Percentiles rank a stretch among this genome's conserved stretches.
Conservation (phyloP, 2,329 filamentous ascomycete genomes). For the Trichothecium roseum region DNA sequence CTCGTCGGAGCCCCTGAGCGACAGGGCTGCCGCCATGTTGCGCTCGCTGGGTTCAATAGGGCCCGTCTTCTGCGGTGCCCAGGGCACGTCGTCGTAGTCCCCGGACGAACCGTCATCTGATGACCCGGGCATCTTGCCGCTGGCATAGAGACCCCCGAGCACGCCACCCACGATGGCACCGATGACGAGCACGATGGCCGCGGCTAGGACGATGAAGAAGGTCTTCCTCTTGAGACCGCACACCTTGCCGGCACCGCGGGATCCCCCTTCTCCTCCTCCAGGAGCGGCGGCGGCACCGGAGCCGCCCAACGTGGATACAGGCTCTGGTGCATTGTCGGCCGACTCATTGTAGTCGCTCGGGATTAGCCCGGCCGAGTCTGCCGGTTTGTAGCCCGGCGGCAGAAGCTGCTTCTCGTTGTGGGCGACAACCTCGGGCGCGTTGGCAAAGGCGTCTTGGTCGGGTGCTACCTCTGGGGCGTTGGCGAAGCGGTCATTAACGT, state of each 20-base stretch:
- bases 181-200: constrained; percentile 8
- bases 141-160: constrained; percentile 7
- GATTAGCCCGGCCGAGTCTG: constrained; percentile 7
- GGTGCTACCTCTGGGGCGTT: constrained; percentile 5
- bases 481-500: not conserved
- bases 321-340: constrained; percentile 3
- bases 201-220: constrained; percentile 9
- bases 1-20: constrained; percentile 1
- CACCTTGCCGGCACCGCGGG: not conserved
- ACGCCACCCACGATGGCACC: constrained; percentile 10
- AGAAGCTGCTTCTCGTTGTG: no score
- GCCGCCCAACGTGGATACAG: not conserved
- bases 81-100: not conserved
- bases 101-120: not conserved
- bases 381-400: not conserved
- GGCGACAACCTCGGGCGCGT: no score
- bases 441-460: not conserved
- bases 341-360: constrained; percentile 6
- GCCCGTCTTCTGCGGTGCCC: constrained; percentile 7
- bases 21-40: constrained; percentile 4
- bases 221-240: constrained; percentile 9
- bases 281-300: constrained; percentile 2
- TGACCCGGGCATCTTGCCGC: not conserved
- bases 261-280: no score
- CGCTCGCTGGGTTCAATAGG: constrained; percentile 9